Conservation (phyloP, 208 protist species). For the Lotmaria passim region DNA sequence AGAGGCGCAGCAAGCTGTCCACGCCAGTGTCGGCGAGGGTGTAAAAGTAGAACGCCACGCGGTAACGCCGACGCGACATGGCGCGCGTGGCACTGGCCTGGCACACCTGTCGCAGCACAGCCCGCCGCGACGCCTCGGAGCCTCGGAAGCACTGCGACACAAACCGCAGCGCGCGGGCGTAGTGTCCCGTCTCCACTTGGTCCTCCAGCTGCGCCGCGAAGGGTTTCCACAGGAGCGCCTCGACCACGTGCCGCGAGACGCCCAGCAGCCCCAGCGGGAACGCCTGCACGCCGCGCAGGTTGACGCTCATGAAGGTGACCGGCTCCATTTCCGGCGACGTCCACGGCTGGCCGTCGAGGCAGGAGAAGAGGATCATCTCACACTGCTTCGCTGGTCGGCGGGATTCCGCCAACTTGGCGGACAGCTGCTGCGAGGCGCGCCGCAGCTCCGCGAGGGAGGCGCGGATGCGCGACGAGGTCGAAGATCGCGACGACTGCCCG, state of each 20-base stretch:
- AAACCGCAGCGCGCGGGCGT: conserved; percentile 24
- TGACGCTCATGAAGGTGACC: conserved; percentile 16
- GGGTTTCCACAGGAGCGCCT: conserved; percentile 31
- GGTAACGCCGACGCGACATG: conserved; percentile 24
- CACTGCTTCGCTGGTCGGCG: conserved; percentile 8
- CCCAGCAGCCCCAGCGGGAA: conserved; percentile 26
- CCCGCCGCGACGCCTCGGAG: conserved; percentile 6
- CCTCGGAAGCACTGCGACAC: conserved; percentile 27
- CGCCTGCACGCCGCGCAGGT: conserved; percentile 5
- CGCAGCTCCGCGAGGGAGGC: conserved; percentile 8
- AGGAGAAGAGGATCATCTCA: conserved; percentile 22
- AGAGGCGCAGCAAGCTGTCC: conserved; percentile 18
- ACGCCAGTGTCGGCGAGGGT: background rate
- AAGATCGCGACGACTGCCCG: background rate
- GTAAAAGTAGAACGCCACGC: conserved; percentile 27
- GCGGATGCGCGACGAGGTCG: conserved; percentile 1
- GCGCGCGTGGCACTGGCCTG: conserved; percentile 20
- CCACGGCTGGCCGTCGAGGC: conserved; percentile 17
- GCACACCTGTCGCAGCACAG: conserved; percentile 20
- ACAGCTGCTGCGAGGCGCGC: conserved; percentile 14
- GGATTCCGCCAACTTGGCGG: conserved; percentile 1
- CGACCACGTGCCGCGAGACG: conserved; percentile 27
- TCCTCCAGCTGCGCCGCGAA: conserved; percentile 26
- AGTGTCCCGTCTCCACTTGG: conserved; percentile 19
- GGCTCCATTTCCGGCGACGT: conserved; percentile 10